A percentile compares a stretch with the other conserved stretches of the same genome.
phyloP scores from a whole-genome alignment of 441 rosid species.

The Raphanus hybrid region DNA sequence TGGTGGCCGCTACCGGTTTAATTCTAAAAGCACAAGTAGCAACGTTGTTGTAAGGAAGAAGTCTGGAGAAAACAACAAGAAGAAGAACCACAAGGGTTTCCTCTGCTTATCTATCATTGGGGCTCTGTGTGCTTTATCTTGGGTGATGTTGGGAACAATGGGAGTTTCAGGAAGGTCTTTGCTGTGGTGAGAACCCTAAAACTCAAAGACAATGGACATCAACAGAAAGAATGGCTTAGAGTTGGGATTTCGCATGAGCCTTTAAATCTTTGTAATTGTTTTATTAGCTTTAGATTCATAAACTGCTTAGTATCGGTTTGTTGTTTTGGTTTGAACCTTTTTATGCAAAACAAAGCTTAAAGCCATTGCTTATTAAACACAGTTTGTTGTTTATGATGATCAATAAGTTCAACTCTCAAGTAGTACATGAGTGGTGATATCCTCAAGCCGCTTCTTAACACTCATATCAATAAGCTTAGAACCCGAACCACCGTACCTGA shows the following conservation, averaged over 20 bases:
- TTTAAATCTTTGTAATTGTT: slow-evolving; percentile 21
- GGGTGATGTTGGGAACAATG: slow-evolving; percentile 60
- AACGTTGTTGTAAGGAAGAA: slow-evolving; percentile 39
- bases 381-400: no score
- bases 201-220: background rate
- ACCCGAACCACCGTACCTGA: slow-evolving; percentile 1
- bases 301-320: background rate
- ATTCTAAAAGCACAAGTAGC: slow-evolving; percentile 36
- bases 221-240: slow-evolving; percentile 10
- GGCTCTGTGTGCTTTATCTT: slow-evolving; percentile 62
- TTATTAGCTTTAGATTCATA: background rate
- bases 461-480: slow-evolving; percentile 17
- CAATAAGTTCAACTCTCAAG: background rate
- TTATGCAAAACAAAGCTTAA: slow-evolving; percentile 8
- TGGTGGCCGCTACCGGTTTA: slow-evolving; percentile 56
- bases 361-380: background rate
- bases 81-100: slow-evolving; percentile 45
- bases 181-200: slow-evolving; percentile 26
- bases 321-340: background rate
- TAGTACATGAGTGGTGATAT: background rate
- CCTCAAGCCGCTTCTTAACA: slow-evolving; percentile 8
- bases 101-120: slow-evolving; percentile 60
- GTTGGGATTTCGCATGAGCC: no score
- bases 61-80: slow-evolving; percentile 30
- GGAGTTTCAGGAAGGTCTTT: slow-evolving; percentile 50